Evolutionary conservation across 208 protist genomes (phyloP).

Genomic region (Crithidia thermophila): DNA sequence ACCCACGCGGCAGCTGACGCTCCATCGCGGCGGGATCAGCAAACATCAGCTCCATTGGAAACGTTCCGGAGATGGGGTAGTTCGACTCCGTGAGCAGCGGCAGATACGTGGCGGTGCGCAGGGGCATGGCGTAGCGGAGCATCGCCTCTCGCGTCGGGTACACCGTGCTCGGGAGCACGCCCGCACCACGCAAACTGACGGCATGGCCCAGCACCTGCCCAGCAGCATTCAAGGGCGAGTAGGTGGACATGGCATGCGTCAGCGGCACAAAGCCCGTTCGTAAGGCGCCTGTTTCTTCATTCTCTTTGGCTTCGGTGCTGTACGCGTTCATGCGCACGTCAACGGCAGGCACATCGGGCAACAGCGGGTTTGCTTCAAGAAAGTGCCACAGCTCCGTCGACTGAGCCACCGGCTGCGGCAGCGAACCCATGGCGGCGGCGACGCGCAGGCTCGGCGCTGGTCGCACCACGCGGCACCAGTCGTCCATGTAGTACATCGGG

Average conservation of each 20-base stretch:
- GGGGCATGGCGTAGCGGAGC: conserved; percentile 75
- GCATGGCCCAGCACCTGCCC: conserved; percentile 77
- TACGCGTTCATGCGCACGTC: conserved; percentile 2
- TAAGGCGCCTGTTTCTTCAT: neutral
- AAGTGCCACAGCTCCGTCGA: conserved; percentile 67
- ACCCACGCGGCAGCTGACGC: conserved; percentile 10
- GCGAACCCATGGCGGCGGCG: conserved; percentile 50
- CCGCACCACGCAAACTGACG: conserved; percentile 69
- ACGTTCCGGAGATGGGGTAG: conserved; percentile 75
- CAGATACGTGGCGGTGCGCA: conserved; percentile 67
- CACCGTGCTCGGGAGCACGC: conserved; percentile 39
- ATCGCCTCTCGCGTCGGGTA: conserved; percentile 74
- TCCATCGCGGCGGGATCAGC: conserved; percentile 11
- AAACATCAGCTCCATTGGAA: conserved; percentile 64
- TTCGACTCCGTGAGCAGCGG: conserved; percentile 55
- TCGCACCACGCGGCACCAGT: conserved; percentile 70
- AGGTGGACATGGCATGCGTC: conserved; percentile 52
- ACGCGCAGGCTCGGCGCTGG: conserved; percentile 64
- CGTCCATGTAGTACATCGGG: conserved; percentile 68
- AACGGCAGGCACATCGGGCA: conserved; percentile 24
- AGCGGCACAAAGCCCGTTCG: conserved; percentile 56
- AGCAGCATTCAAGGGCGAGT: conserved; percentile 30
- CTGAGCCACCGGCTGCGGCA: conserved; percentile 49
- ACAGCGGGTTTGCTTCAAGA: conserved; percentile 52
- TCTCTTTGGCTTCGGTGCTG: neutral